Conservation (phyloP, 441 rosid genomes). For the Bocquillonia castaneifolia region DNA sequence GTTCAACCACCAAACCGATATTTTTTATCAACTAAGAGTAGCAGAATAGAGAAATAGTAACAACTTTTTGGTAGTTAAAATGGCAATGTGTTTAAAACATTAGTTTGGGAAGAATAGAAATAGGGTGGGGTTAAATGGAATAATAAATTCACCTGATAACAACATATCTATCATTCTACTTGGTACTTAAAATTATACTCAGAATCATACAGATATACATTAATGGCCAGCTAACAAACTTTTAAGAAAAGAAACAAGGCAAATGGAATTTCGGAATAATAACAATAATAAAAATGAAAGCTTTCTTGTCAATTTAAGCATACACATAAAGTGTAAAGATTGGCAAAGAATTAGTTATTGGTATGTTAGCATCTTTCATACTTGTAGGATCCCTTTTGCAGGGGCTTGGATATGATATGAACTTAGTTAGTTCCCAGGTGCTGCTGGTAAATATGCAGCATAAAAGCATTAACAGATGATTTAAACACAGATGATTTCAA, state of each 20-base stretch:
- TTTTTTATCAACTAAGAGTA: neutral
- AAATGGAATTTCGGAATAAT: slow-evolving; percentile 3
- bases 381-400: neutral
- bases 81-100: neutral
- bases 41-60: slow-evolving; percentile 11
- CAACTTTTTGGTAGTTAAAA: slow-evolving; percentile 27
- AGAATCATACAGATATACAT: slow-evolving; percentile 6
- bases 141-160: slow-evolving; percentile 1
- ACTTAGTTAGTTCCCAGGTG: neutral
- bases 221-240: neutral
- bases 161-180: slow-evolving; percentile 10
- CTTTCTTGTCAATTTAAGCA: slow-evolving; percentile 18
- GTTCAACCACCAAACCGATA: slow-evolving; percentile 26
- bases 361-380: neutral
- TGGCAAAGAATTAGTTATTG: neutral
- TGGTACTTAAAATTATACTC: slow-evolving; percentile 7
- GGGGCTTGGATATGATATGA: neutral
- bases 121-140: neutral
- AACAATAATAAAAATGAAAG: slow-evolving; percentile 19
- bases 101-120: neutral
- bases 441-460: too few relatives aligned
- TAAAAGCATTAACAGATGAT: too few relatives aligned
- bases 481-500: too few relatives aligned
- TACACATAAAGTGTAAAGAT: slow-evolving; percentile 5
- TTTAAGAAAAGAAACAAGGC: neutral